Base-by-base conservation (phyloP, 1,284 basidiomycete species). In the Microbotryum saponariae region DNA sequence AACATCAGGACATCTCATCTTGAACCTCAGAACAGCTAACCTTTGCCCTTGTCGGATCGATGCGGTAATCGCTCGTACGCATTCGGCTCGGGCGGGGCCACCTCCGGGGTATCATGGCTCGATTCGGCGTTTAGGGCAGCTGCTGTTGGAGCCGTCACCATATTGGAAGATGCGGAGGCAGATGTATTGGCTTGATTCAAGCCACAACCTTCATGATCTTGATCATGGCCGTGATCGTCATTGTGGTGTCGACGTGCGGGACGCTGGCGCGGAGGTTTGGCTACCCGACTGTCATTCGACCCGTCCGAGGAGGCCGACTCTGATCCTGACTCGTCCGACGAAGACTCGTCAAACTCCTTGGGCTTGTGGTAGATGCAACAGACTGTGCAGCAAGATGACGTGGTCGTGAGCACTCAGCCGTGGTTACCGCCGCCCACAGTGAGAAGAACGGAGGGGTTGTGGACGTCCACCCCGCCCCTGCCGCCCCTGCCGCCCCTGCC, bases 351-450 rank as follows among this genome's bases (percentile, higher is more conserved):
- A 81, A 83, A 76, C 0, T 75, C 75, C 62, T 81, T 81, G 0
- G 87, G 86, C 72, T 86, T 89, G 73, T 89, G 87, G 74, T 89
- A 91, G 70, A 91, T 90, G 74, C 89, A 91, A 73, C 89, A 91
- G 60, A 91, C 89, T 91, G 58, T 37, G 46, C 12, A 49, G 10
- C 3, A 18, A 25, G 52, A 25, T n/a, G 29, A n/a, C n/a, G 20
- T 21, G n/a, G 21, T 14, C 37, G 8, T n/a, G 29, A 5, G n/a
- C 12, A 25, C 42, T 16, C 14, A 10, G 20, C 51, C 21, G 6
- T 25, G 46, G 20, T 18, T 1, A 21, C 23, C 9, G 10, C 16
- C 10, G 6, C 2, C 6, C 37, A 42, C 16, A 12, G 7, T 8
- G 7, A 31, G 31, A 31, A 31, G 31, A 27, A 27, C 27, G 27